These are phyloP conservation scores for Letharia columbiana DNA, from an alignment of 495 filamentous ascomycete genomes.

Conservation along the genomic window DNA sequence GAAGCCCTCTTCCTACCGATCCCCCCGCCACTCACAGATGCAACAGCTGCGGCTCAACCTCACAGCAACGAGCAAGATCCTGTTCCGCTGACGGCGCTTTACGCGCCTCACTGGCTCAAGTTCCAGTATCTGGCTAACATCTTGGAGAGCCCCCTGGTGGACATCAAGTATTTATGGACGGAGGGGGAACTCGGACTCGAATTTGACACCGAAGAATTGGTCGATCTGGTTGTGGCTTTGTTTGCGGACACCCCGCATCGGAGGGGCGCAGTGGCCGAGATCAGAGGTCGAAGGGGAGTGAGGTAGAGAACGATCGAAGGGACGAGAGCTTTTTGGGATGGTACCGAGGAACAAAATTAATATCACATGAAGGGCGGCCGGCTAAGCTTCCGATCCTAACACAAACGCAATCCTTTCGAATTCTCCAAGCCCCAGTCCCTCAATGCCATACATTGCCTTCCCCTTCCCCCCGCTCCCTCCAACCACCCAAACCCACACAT, in stretches of 20 bases:
- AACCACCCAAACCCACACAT: too few species aligned
- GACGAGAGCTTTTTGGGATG: too few species aligned
- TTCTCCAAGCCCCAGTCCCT: too few species aligned
- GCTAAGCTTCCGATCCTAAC: too few species aligned
- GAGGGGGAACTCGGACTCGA: constrained; percentile 79
- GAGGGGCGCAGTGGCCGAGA: constrained; percentile 68
- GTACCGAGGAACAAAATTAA: too few species aligned
- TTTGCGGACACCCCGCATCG: constrained; percentile 84
- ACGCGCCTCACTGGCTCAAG: constrained; percentile 75
- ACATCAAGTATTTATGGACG: constrained; percentile 81
- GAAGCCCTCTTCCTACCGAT: constrained; percentile 69
- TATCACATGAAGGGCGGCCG: too few species aligned
- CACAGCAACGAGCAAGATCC: constrained; percentile 31
- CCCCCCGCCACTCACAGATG: constrained; percentile 15
- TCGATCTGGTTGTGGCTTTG: constrained; percentile 78
- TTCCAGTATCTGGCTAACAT: constrained; percentile 86
- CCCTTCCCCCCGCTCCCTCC: too few species aligned
- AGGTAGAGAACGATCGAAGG: not conserved
- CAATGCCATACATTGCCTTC: too few species aligned
- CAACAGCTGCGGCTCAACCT: constrained; percentile 17
- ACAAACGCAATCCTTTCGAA: too few species aligned
- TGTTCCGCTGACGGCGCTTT: constrained; percentile 64
- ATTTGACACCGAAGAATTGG: constrained; percentile 73
- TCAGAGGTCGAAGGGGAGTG: constrained; percentile 37
- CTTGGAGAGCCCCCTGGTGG: constrained; percentile 77